Base-by-base conservation (phyloP, 176 grass and related monocot genomes). In the Musa schizocarpa region DNA sequence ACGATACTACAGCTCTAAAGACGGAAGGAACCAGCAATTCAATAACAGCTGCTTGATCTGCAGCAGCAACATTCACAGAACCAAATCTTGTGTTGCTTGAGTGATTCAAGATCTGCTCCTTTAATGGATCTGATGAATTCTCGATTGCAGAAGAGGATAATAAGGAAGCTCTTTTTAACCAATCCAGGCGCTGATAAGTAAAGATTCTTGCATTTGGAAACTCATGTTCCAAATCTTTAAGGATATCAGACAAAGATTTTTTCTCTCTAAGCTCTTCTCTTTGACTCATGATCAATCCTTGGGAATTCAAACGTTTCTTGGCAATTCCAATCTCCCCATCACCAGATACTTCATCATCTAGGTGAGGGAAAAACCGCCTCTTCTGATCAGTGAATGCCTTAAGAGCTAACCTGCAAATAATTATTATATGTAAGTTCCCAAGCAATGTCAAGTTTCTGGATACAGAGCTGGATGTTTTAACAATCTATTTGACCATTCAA, bases 361-460 rank as follows among this genome's bases (percentile, higher is more conserved):
- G 82, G 55, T 93, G 93, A 86, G 91, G 91, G 74, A 99, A 99
- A 64, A 95, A 99, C 72, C 85, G 86, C 81, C 85, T 89, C 76
- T 99, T 99, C 83, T 95, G 96, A 65, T 99, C 88, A 68, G 82
- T 99, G 78, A 99, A 99, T 79, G 96, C 96, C 73, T 94, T 99
- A 48, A 99, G 82, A 78, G 91, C 88, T 84, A 99, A 89, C 85
- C 96, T 99, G 82, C 69, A 85, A 93, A 86, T 69, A 69, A 49
- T 21, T 68, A 73, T 43, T 43, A 43, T 43, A 78, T 54, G 14
- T 0, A 81, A 43, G 7, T 13, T 9, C 20, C 27, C 25, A 9
- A 61, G 57, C 57, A 43, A 43, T 43, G 34, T 43, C 34, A 43
- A 43, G 34, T 43, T 43, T 43, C 34, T 34, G 34, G 34, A 43